Percentiles rank a stretch among this genome's conserved stretches.
These are phyloP conservation scores for Protomyces inouyei DNA, from an alignment of 1,139 yeast species.

Conservation along the genomic window DNA sequence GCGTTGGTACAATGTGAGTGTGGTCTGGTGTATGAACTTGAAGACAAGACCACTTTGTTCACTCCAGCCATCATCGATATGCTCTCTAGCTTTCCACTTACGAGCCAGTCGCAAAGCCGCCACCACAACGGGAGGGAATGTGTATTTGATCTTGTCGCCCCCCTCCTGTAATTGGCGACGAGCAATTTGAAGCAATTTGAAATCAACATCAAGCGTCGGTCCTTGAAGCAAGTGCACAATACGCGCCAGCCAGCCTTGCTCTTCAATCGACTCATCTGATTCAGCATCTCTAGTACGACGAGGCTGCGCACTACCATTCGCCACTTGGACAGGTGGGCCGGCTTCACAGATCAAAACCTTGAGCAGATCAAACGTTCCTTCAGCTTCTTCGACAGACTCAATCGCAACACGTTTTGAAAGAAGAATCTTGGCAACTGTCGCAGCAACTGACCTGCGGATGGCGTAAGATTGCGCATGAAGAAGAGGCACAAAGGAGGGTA, in stretches of 20 bases:
- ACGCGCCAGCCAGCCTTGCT: slow-evolving; percentile 66
- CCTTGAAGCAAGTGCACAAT: slow-evolving; percentile 59
- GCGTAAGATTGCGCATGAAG: slow-evolving; percentile 41
- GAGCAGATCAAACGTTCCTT: slow-evolving; percentile 43
- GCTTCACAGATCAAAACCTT: slow-evolving; percentile 39
- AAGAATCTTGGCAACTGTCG: slow-evolving; percentile 39
- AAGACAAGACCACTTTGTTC: slow-evolving; percentile 51
- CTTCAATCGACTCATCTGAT: slow-evolving; percentile 41
- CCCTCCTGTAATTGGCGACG: slow-evolving; percentile 53
- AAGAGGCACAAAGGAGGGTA: slow-evolving; percentile 41
- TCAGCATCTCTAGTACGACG: slow-evolving; percentile 33
- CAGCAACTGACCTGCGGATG: slow-evolving; percentile 42
- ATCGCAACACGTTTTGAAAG: slow-evolving; percentile 36
- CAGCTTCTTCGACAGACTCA: slow-evolving; percentile 38
- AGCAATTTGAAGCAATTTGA: slow-evolving; percentile 54
- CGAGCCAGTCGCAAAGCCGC: slow-evolving; percentile 58
- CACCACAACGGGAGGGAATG: slow-evolving; percentile 71
- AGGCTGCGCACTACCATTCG: slow-evolving; percentile 26
- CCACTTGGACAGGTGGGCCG: slow-evolving; percentile 32
- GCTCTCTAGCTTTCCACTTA: slow-evolving; percentile 39
- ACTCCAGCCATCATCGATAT: slow-evolving; percentile 35
- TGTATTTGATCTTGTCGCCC: slow-evolving; percentile 52
- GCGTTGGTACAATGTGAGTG: slow-evolving; percentile 58
- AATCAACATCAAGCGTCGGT: slow-evolving; percentile 49
- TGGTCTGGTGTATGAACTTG: slow-evolving; percentile 66